Percentiles rank a stretch among this genome's conserved stretches.
These are phyloP conservation scores for Metschnikowia corniflorae DNA, from an alignment of 805 yeast species.

Conservation along the genomic window DNA sequence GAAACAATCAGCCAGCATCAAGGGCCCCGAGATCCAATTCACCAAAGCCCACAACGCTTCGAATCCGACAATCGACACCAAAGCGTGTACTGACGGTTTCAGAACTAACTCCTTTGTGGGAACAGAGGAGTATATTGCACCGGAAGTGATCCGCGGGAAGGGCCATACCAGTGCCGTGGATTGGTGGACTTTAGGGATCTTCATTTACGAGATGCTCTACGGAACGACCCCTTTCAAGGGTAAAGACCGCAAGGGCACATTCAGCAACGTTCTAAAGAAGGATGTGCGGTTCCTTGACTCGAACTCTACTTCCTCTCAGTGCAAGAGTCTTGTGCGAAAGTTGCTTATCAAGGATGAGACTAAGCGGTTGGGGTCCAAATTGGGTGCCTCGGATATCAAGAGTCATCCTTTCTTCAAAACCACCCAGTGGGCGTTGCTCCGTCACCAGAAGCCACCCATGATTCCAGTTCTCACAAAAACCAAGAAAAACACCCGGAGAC, in stretches of 20 bases:
- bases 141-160: slow-evolving; percentile 94
- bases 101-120: slow-evolving; percentile 98
- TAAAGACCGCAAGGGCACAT: slow-evolving; percentile 79
- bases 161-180: slow-evolving; percentile 98
- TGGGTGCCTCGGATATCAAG: slow-evolving; percentile 94
- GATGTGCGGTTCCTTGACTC: slow-evolving; percentile 78
- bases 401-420: slow-evolving; percentile 87
- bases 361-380: slow-evolving; percentile 83
- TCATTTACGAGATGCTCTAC: slow-evolving; percentile 89
- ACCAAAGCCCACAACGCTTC: slow-evolving; percentile 32
- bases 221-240: slow-evolving; percentile 98
- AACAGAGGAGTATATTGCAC: slow-evolving; percentile 97
- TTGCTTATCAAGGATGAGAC: slow-evolving; percentile 83
- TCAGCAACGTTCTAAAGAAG: slow-evolving; percentile 77
- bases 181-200: slow-evolving; percentile 98
- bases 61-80: slow-evolving; percentile 79
- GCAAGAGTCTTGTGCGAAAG: slow-evolving; percentile 78
- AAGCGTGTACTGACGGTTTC: slow-evolving; percentile 92
- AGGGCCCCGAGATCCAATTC: slow-evolving; percentile 66
- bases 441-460: slow-evolving; percentile 94
- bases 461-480: slow-evolving; percentile 67
- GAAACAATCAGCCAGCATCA: slow-evolving; percentile 76
- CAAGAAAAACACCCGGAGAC: slow-evolving; percentile 16
- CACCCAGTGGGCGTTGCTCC: slow-evolving; percentile 90
- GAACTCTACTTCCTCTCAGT: slow-evolving; percentile 63